These are phyloP conservation scores for Volvariella volvacea DNA, from an alignment of 1,284 basidiomycete species.

Conservation along the genomic window DNA sequence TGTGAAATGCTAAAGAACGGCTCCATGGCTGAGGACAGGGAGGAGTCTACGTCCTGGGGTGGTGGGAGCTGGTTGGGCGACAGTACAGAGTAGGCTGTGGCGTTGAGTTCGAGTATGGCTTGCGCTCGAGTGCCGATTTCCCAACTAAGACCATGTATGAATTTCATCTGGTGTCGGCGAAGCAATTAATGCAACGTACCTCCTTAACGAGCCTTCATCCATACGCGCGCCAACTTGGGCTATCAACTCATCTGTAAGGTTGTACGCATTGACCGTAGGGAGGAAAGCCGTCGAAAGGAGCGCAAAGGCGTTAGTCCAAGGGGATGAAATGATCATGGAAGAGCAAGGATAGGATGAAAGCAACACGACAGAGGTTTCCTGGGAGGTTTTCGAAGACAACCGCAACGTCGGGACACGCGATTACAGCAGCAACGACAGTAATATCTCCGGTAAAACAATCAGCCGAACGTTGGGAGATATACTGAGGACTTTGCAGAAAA, in stretches of 20 bases:
- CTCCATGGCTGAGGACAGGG: constrained; percentile 30
- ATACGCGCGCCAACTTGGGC: constrained; percentile 28
- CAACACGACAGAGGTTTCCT: no score
- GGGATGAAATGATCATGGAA: no score
- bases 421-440: no score
- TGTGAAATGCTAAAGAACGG: constrained; percentile 56
- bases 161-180: background rate
- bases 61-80: constrained; percentile 35
- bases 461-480: no score
- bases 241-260: constrained; percentile 23
- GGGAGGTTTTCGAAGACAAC: no score
- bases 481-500: no score
- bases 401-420: no score
- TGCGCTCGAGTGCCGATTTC: constrained; percentile 76
- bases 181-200: constrained; percentile 25
- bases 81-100: constrained; percentile 59
- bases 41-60: constrained; percentile 27
- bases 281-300: no score
- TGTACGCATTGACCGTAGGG: constrained; percentile 8
- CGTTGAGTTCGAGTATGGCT: constrained; percentile 64
- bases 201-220: constrained; percentile 39
- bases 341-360: no score
- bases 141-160: constrained; percentile 45
- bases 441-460: no score
- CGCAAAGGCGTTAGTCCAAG: background rate